Percentiles rank a stretch among this genome's conserved stretches.
phyloP scores from a whole-genome alignment of 2,329 filamentous ascomycete species.

The Phyllosticta citribraziliensis region DNA sequence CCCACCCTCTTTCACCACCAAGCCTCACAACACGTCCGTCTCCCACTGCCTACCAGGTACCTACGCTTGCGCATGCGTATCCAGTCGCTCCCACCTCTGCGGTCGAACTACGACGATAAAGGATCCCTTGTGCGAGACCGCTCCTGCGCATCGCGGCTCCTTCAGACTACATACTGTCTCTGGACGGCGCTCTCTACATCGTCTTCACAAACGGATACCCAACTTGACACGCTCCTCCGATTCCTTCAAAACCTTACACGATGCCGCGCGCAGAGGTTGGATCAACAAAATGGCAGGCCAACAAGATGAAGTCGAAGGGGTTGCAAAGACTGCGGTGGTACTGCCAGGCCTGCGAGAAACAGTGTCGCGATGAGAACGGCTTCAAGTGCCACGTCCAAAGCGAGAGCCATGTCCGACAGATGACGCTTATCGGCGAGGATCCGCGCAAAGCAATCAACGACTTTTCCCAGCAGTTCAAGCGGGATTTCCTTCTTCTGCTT shows the following conservation, averaged over 20 bases:
- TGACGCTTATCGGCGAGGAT: constrained; percentile 79
- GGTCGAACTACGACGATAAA: too few relatives aligned
- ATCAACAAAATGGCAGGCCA: constrained; percentile 79
- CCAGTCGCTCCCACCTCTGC: too few relatives aligned
- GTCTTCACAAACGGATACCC: neutral
- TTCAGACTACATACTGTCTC: neutral
- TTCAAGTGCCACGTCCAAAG: constrained; percentile 53
- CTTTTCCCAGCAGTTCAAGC: constrained; percentile 71
- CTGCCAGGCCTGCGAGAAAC: constrained; percentile 68
- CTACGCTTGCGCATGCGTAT: too few relatives aligned
- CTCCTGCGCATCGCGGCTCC: too few relatives aligned
- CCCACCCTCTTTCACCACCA: too few relatives aligned
- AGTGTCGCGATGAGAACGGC: constrained; percentile 77
- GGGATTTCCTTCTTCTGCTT: constrained; percentile 68
- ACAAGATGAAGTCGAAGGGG: constrained; percentile 78
- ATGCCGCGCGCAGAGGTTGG: constrained; percentile 94
- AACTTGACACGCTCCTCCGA: neutral
- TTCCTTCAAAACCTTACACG: constrained; percentile 21
- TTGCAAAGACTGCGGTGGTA: constrained; percentile 81
- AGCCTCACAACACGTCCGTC: too few relatives aligned
- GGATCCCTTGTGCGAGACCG: too few relatives aligned
- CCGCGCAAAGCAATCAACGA: constrained; percentile 74
- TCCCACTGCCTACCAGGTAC: too few relatives aligned
- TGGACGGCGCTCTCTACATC: neutral
- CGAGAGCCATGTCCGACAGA: constrained; percentile 81